Evolutionary conservation across 73 alveolate genomes (phyloP).

Genomic region (Tetrahymena thermophila): DNA sequence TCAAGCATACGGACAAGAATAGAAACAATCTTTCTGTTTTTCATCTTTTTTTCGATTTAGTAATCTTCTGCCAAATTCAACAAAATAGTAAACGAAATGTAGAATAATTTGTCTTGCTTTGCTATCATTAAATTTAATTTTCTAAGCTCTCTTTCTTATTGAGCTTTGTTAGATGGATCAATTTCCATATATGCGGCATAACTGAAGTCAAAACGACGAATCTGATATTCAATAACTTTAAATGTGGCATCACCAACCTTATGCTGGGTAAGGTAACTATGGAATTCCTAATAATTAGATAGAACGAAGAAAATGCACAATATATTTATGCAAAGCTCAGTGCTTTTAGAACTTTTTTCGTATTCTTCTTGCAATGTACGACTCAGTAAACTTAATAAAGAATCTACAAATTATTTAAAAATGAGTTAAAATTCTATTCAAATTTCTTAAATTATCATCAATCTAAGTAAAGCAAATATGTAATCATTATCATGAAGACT

Average conservation of each 20-base stretch:
- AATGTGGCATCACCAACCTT: slow-evolving; percentile 91
- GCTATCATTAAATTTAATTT: slow-evolving; percentile 77
- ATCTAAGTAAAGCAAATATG: not conserved
- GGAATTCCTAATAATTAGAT: slow-evolving; percentile 87
- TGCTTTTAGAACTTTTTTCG: slow-evolving; percentile 55
- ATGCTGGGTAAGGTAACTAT: slow-evolving; percentile 71
- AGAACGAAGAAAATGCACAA: slow-evolving; percentile 84
- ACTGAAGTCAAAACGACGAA: slow-evolving; percentile 79
- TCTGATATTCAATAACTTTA: slow-evolving; percentile 85
- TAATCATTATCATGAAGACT: not conserved
- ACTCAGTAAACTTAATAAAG: not conserved
- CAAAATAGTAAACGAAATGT: slow-evolving; percentile 85
- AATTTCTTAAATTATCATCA: not conserved
- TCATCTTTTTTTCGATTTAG: slow-evolving; percentile 91
- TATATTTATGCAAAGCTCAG: slow-evolving; percentile 84
- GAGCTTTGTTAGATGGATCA: slow-evolving; percentile 44
- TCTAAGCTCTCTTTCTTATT: slow-evolving; percentile 57
- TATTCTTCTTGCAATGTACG: slow-evolving; percentile 90
- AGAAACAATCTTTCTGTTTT: slow-evolving; percentile 73
- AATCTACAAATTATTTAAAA: not conserved
- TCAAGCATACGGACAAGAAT: slow-evolving; percentile 77
- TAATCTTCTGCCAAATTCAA: slow-evolving; percentile 95
- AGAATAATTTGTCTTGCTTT: slow-evolving; percentile 91
- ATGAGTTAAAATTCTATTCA: not conserved
- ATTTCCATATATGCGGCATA: slow-evolving; percentile 58